Evolutionary conservation across 495 filamentous ascomycete genomes (phyloP).

Genomic region (Penicillium coprophilum): DNA sequence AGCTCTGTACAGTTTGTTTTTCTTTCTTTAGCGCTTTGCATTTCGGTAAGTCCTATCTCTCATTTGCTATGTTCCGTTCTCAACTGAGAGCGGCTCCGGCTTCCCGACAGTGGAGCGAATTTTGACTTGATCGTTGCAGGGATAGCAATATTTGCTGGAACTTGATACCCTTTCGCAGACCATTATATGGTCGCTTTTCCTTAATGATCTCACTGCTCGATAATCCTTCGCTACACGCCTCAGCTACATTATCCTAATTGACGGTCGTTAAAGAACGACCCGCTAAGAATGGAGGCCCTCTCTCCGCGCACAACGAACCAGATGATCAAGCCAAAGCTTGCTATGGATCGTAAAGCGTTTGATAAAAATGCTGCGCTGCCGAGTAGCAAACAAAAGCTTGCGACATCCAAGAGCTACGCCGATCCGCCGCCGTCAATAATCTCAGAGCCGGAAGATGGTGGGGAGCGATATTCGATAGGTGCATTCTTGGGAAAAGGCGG

Average conservation of each 20-base stretch:
- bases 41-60: constrained; percentile 20
- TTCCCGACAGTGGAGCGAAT: constrained; percentile 23
- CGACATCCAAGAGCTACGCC: constrained; percentile 60
- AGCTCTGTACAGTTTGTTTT: constrained; percentile 32
- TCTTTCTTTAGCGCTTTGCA: constrained; percentile 34
- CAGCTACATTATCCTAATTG: constrained; percentile 20
- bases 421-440: constrained; percentile 77
- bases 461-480: constrained; percentile 80
- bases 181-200: constrained; percentile 18
- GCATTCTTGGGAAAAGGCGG: constrained; percentile 86
- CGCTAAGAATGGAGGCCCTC: constrained; percentile 61
- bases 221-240: constrained; percentile 22
- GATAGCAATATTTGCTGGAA: constrained; percentile 29
- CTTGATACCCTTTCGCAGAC: constrained; percentile 26
- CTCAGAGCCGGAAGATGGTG: constrained; percentile 69
- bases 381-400: constrained; percentile 36
- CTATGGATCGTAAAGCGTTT: constrained; percentile 47
- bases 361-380: constrained; percentile 57
- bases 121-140: constrained; percentile 30
- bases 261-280: constrained; percentile 7
- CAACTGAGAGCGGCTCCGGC: constrained; percentile 13
- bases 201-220: constrained; percentile 24
- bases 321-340: constrained; percentile 44
- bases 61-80: constrained; percentile 9
- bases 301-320: constrained; percentile 71